Evolutionary conservation across 495 filamentous ascomycete species (phyloP), one percentile per base, ranked within the genome.

Genomic region (Aspergillus homomorphus): DNA sequence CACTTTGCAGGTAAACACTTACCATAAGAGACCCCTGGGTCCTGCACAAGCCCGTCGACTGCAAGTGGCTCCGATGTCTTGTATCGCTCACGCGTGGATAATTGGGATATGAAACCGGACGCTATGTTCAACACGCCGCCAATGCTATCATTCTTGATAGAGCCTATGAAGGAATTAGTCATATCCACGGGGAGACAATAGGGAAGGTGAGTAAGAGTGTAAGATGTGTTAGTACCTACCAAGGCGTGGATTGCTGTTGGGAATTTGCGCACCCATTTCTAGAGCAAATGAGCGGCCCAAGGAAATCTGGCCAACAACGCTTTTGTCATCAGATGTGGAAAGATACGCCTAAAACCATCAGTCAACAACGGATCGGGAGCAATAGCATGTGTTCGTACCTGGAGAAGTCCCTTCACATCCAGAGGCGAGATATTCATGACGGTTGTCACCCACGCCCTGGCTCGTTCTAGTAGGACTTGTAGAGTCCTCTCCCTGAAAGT

Each of bases 41-140:
- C 51, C n/a, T 58, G 53, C 14, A 56, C 55, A 12, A 59, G 15
- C 30, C 48, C 54, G 26, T 68, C 53, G n/a, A 57, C 54, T 14
- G 52, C 45, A 41, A 87, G 68, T 12, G 84, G 74, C 66, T 96
- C 90, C 15, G 87, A 82, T 59, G 89, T 89, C 26, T 89, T 84
- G 69, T 98, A 98, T 63, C 91, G 91, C 67, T 98, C 95, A 9
- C 94, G 89, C 21, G 89, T 94, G n/a, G 92, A 97, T 66, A 98
- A 97, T 67, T 97, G 91, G 30, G 92, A 89, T 68, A 98, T 87
- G 63, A 98, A 96, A 69, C 96, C 92, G 15, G 93, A 97, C 14
- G 91, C 92, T 15, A 92, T 87, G 64, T 98, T 94, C 60, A 96
- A 85, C 48, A 84, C 84, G 20, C 81, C 84, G 19, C 81, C 83